A percentile compares a stretch with the other conserved stretches of the same genome.
phyloP scores from a whole-genome alignment of 495 filamentous ascomycete genomes.

The Chaetomidium leptoderma region DNA sequence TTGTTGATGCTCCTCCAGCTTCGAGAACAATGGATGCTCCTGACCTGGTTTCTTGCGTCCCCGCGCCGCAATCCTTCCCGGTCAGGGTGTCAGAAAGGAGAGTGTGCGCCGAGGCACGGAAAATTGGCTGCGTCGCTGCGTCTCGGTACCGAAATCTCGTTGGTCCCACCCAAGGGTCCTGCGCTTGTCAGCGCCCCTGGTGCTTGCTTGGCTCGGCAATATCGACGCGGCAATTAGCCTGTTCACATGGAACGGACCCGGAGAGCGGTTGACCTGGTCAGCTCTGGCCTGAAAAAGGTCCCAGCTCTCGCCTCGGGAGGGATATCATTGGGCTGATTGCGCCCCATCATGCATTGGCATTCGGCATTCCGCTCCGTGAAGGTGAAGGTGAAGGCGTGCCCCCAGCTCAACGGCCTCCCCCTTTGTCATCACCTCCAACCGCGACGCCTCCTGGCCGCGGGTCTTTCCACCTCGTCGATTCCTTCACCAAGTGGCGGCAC shows the following conservation, averaged over 20 bases:
- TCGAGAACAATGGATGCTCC: constrained; percentile 13
- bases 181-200: constrained; percentile 7
- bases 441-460: background rate
- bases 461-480: background rate
- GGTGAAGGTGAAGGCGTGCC: constrained; percentile 9
- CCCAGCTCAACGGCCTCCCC: constrained; percentile 12
- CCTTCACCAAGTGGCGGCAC: constrained; percentile 10
- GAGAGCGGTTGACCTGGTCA: constrained; percentile 7
- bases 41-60: constrained; percentile 11
- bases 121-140: constrained; percentile 21
- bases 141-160: background rate
- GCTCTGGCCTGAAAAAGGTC: background rate
- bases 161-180: constrained; percentile 8
- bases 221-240: constrained; percentile 32
- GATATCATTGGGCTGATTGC: constrained; percentile 15
- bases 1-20: constrained; percentile 4
- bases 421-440: background rate
- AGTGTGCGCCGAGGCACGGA: constrained; percentile 18
- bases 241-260: constrained; percentile 18
- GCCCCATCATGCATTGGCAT: constrained; percentile 12
- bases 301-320: constrained; percentile 17
- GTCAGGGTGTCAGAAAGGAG: constrained; percentile 10
- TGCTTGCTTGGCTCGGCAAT: constrained; percentile 21
- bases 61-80: constrained; percentile 16
- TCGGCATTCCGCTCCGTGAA: constrained; percentile 29